A percentile compares a stretch with the other conserved stretches of the same genome.
Evolutionary conservation across 176 grass and related monocot genomes (phyloP).

Genomic region (Elymus sibiricus): DNA sequence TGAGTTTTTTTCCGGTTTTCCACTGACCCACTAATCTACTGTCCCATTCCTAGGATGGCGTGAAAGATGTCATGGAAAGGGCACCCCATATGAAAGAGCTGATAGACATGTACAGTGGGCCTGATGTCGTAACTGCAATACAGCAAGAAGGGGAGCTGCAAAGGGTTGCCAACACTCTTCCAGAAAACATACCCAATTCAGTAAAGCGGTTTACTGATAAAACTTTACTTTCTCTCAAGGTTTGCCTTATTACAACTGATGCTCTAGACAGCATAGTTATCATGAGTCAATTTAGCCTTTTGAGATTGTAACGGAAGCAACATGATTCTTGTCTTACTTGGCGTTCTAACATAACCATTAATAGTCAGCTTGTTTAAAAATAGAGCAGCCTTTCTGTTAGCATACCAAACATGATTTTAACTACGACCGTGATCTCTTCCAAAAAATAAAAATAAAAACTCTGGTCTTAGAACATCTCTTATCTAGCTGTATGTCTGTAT

Average conservation of each 20-base stretch:
- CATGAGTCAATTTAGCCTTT: neutral
- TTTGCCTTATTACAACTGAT: conserved; percentile 34
- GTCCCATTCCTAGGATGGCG: conserved; percentile 48
- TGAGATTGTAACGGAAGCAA: neutral
- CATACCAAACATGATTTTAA: neutral
- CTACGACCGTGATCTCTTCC: neutral
- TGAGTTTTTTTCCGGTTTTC: neutral
- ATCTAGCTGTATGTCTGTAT: neutral
- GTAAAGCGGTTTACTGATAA: conserved; percentile 77
- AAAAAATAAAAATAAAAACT: neutral
- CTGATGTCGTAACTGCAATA: conserved; percentile 79
- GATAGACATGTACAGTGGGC: conserved; percentile 69
- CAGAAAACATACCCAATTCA: conserved; percentile 60
- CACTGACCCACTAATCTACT: conserved; percentile 22
- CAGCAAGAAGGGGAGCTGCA: conserved; percentile 80
- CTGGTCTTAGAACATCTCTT: neutral
- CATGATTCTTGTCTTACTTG: neutral
- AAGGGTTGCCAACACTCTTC: conserved; percentile 81
- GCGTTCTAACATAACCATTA: neutral
- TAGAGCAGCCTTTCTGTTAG: neutral
- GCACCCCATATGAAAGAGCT: too few relatives aligned
- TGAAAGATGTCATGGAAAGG: too few relatives aligned
- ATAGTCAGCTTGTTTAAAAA: neutral
- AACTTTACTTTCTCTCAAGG: conserved; percentile 74
- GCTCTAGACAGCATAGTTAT: neutral